phyloP scores from a whole-genome alignment of 2,329 filamentous ascomycete genomes.

The Basipetospora sp. region DNA sequence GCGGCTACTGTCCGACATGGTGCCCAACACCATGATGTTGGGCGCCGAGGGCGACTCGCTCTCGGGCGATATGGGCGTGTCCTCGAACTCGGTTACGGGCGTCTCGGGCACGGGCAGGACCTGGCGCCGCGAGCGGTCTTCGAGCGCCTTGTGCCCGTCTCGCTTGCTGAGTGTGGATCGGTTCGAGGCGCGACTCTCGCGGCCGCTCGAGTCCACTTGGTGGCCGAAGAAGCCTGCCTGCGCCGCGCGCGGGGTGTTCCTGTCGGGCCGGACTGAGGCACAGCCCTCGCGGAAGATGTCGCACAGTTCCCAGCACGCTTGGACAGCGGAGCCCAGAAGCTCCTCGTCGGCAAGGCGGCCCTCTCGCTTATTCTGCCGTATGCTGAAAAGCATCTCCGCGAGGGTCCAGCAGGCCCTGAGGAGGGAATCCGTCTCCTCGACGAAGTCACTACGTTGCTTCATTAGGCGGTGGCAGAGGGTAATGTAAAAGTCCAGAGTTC shows the following conservation, averaged over 20 bases:
- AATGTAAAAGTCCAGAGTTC: slow-evolving; percentile 87
- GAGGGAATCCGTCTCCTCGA: slow-evolving; percentile 70
- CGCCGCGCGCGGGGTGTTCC: slow-evolving; percentile 68
- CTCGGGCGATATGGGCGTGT: slow-evolving; percentile 70
- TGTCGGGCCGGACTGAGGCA: slow-evolving; percentile 74
- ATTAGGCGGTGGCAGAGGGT: slow-evolving; percentile 89
- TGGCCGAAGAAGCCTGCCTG: slow-evolving; percentile 54
- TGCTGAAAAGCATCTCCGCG: slow-evolving; percentile 82
- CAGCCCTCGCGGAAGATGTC: slow-evolving; percentile 87
- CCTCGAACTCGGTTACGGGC: slow-evolving; percentile 88
- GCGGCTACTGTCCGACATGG: slow-evolving; percentile 41
- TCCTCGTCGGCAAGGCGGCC: slow-evolving; percentile 64
- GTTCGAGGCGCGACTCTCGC: slow-evolving; percentile 35
- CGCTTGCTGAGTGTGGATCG: slow-evolving; percentile 38
- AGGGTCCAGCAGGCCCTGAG: slow-evolving; percentile 78
- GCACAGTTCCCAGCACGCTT: slow-evolving; percentile 88
- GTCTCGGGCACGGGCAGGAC: slow-evolving; percentile 54
- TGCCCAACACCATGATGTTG: slow-evolving; percentile 77
- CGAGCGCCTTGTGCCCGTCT: slow-evolving; percentile 38
- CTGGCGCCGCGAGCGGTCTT: slow-evolving; percentile 20
- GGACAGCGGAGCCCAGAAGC: slow-evolving; percentile 70
- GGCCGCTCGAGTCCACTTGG: slow-evolving; percentile 33
- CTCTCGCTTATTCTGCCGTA: slow-evolving; percentile 68
- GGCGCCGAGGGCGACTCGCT: slow-evolving; percentile 61
- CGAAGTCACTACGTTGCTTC: slow-evolving; percentile 71